Conservation (phyloP, 1,139 yeast genomes). For the Taiozyma sp. region DNA sequence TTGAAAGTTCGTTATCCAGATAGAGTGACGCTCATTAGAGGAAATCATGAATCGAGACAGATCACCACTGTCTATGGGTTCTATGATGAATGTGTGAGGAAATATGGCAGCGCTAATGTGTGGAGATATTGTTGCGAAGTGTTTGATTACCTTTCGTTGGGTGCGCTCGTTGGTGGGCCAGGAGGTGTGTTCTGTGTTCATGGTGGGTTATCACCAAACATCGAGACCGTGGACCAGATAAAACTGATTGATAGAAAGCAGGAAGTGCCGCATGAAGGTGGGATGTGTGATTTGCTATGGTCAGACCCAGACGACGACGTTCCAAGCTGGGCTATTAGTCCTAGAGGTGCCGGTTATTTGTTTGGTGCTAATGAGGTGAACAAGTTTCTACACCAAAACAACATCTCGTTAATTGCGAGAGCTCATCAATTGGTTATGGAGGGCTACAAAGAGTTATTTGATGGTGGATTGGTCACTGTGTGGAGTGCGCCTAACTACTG, state of each 20-base stretch:
- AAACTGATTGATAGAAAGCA: constrained; percentile 55
- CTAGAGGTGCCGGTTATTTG: constrained; percentile 97
- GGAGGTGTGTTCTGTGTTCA: constrained; percentile 80
- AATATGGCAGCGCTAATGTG: constrained; percentile 92
- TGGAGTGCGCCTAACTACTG: constrained; percentile 96
- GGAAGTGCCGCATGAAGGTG: constrained; percentile 99
- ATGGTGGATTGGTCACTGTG: constrained; percentile 83
- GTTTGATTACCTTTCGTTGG: constrained; percentile 90
- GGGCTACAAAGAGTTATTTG: constrained; percentile 87
- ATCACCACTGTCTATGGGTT: constrained; percentile 98
- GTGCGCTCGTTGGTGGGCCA: constrained; percentile 78
- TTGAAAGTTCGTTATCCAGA: constrained; percentile 92
- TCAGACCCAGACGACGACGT: constrained; percentile 97
- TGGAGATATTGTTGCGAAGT: constrained; percentile 80
- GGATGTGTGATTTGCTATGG: constrained; percentile 98
- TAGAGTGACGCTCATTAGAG: constrained; percentile 88
- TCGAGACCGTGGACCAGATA: constrained; percentile 85
- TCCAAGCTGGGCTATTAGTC: constrained; percentile 95
- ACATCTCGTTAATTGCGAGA: constrained; percentile 83
- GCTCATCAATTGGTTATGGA: constrained; percentile 99
- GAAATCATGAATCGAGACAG: constrained; percentile 96
- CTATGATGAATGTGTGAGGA: constrained; percentile 94
- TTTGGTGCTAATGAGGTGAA: constrained; percentile 87
- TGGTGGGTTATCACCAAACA: constrained; percentile 95
- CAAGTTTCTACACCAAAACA: constrained; percentile 75